Conservation (phyloP, 2,329 filamentous ascomycete species). For the Colletotrichum cuscutae region DNA sequence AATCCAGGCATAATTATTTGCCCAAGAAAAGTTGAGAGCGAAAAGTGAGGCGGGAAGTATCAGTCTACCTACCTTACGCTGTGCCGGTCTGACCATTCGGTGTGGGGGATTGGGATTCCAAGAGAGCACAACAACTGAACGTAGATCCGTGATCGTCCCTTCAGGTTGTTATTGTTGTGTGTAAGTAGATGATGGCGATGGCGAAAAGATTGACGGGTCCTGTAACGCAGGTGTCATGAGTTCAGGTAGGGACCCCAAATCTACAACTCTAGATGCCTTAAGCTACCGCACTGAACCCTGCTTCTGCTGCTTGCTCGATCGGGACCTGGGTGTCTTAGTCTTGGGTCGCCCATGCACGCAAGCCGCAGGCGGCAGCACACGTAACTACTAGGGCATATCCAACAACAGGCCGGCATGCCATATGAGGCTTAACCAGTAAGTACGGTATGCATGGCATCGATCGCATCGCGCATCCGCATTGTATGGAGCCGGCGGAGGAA, state of each 20-base stretch:
- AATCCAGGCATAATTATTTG: background rate
- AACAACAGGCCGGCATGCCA: background rate
- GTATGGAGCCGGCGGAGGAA: background rate
- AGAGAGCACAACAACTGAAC: background rate
- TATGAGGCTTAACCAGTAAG: background rate
- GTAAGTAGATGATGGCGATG: background rate
- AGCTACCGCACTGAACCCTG: conserved; percentile 14
- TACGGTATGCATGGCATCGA: no score
- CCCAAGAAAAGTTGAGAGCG: background rate
- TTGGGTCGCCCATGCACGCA: background rate
- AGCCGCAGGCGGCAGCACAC: background rate
- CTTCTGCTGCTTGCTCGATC: background rate
- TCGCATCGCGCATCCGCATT: background rate
- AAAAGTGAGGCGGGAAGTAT: background rate
- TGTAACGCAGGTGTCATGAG: background rate
- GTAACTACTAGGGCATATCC: background rate
- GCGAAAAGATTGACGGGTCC: background rate
- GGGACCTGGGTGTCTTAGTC: background rate
- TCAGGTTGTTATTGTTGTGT: background rate
- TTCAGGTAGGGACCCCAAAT: background rate
- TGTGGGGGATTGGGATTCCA: background rate
- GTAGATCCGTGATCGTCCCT: background rate
- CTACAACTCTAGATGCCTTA: conserved; percentile 1
- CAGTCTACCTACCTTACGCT: background rate
- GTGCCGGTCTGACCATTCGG: background rate